phyloP scores from a whole-genome alignment of 2,329 filamentous ascomycete species.

The Ceratocystis papillata region DNA sequence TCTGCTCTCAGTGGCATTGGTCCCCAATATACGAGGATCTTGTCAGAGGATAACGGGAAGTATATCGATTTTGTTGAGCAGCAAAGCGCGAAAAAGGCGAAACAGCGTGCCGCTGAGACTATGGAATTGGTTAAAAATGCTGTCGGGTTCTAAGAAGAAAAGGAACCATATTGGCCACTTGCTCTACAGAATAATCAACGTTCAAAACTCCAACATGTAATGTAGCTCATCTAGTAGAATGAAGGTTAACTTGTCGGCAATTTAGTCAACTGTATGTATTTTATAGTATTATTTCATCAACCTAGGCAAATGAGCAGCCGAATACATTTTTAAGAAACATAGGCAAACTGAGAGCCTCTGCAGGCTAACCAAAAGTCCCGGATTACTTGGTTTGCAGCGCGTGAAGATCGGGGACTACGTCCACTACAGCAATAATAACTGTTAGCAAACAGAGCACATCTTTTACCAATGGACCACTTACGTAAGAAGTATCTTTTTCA shows the following conservation, averaged over 20 bases:
- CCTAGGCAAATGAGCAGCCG: neutral
- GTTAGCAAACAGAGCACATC: neutral
- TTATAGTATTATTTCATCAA: too few species aligned
- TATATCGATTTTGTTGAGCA: conserved; percentile 48
- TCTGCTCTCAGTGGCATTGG: conserved; percentile 44
- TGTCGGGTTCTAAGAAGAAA: conserved; percentile 37
- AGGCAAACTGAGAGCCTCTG: conserved; percentile 48
- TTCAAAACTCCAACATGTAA: too few species aligned
- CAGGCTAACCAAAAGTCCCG: conserved; percentile 64
- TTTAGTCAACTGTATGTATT: too few species aligned
- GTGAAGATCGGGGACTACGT: conserved; percentile 53
- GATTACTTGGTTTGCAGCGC: conserved; percentile 55
- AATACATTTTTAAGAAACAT: conserved; percentile 14
- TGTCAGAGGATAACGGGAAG: conserved; percentile 38
- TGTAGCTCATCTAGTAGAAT: too few species aligned
- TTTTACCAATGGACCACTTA: neutral
- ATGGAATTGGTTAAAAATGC: conserved; percentile 45
- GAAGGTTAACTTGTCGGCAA: too few species aligned
- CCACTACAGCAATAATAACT: conserved; percentile 36
- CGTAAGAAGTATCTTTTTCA: conserved; percentile 50
- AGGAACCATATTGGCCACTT: neutral
- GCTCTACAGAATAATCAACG: too few species aligned
- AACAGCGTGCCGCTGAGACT: conserved; percentile 46
- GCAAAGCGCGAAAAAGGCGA: conserved; percentile 51
- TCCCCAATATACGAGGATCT: conserved; percentile 44